These are phyloP conservation scores for Oryza coarctata DNA, from an alignment of 176 grass and related monocot genomes.

Conservation along the genomic window DNA sequence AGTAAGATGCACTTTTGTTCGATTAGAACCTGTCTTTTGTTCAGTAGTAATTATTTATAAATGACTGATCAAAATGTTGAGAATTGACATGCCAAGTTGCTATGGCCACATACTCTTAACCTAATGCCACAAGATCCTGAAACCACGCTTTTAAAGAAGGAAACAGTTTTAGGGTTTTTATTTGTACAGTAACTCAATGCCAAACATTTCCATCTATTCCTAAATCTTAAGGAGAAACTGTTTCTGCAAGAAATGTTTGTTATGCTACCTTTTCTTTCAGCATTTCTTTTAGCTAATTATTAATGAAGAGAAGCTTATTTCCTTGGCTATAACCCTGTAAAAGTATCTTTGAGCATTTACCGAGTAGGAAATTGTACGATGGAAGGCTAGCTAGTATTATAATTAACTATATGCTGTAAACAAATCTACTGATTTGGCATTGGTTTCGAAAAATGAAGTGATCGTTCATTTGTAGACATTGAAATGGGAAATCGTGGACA, in stretches of 20 bases:
- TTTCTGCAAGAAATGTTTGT: neutral
- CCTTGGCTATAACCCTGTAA: neutral
- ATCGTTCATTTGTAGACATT: constrained; percentile 41
- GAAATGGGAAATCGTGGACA: constrained; percentile 85
- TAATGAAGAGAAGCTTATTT: neutral
- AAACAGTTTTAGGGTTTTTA: constrained; percentile 7
- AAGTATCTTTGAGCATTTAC: constrained; percentile 9
- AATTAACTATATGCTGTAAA: constrained; percentile 19
- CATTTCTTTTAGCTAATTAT: constrained; percentile 1
- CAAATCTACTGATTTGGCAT: neutral
- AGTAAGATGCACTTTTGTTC: neutral
- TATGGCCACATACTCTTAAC: neutral
- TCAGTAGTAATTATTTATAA: neutral
- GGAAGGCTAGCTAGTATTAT: neutral
- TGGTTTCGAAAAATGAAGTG: neutral
- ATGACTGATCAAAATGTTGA: neutral
- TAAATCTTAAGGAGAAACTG: neutral
- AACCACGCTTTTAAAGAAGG: neutral
- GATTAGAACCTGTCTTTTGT: neutral
- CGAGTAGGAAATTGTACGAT: neutral
- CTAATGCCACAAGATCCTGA: constrained; percentile 1
- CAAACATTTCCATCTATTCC: neutral
- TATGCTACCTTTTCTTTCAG: neutral
- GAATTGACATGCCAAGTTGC: neutral
- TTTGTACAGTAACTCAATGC: neutral